A percentile compares a stretch with the other conserved stretches of the same genome.
These are phyloP conservation scores for Trichomonascaceae sp. DNA, from an alignment of 1,139 yeast genomes.

Conservation along the genomic window DNA sequence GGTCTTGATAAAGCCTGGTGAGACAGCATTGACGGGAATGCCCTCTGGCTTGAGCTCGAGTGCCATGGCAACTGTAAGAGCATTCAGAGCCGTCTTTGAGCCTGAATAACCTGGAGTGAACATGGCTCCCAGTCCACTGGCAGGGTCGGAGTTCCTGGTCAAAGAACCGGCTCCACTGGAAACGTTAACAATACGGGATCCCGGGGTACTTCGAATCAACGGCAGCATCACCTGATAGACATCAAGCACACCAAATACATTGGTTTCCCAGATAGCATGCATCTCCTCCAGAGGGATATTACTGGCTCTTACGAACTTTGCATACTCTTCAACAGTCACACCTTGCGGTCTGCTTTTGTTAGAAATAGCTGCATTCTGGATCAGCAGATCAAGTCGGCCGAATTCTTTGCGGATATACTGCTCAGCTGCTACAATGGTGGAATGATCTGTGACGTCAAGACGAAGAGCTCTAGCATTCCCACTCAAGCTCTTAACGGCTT, in stretches of 20 bases:
- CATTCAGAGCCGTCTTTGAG: not conserved
- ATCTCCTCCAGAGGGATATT: not conserved
- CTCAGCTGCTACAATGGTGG: not conserved
- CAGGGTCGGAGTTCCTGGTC: not conserved
- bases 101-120: not conserved
- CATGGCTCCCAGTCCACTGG: not conserved
- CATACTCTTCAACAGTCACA: not conserved
- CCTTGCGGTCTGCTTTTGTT: not conserved
- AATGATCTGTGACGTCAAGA: not conserved
- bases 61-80: not conserved
- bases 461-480: not conserved
- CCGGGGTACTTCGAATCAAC: not conserved
- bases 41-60: not conserved
- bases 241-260: not conserved
- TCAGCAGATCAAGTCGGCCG: not conserved
- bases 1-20: not conserved
- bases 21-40: not conserved
- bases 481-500: not conserved
- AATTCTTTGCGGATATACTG: not conserved
- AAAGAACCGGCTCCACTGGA: not conserved
- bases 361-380: not conserved
- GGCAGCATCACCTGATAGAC: not conserved
- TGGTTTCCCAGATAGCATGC: not conserved
- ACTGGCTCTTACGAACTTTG: not conserved
- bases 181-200: not conserved